Evolutionary conservation across 2,329 filamentous ascomycete genomes (phyloP), one percentile per base, ranked within the genome.

Genomic region (Helotiales sp.): DNA sequence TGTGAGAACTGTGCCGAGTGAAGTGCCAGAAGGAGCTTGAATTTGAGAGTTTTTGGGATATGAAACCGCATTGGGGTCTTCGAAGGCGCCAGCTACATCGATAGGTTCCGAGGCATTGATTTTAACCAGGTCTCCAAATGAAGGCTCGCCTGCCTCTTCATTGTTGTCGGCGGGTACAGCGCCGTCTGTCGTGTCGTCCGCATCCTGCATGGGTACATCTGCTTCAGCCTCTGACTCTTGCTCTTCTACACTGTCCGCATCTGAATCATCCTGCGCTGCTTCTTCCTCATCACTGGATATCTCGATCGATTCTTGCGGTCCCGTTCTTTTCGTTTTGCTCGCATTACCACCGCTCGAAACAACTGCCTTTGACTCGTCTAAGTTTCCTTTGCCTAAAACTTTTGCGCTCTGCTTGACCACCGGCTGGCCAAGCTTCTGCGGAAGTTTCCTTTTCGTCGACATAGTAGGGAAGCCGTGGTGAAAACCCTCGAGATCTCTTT

Each of bases 1-100:
- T 13, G 92, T 87, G 59, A 99, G 86, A n/a, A 97, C 91, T 5
- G 91, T 96, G 48, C 90, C 89, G 51, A 99, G 84, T 6, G 93
- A 96, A 58, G 91, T 86, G 58, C 89, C 87, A 12, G 86, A 87
- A 12, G 88, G 89, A 19, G 67, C 55, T 53, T 68, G 65, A 46
- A 70, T 59, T 47, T 62, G 57, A 17, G 61, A 54, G 51, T 57
- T 55, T 53, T 63, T 62, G 29, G 66, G 65, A 50, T 67, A 67
- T n/a, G 64, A 49, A 3, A 67, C 52, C 22, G 62, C 48, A 31
- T 58, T 59, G 25, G 64, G 56, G 25, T 70, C 68, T 72, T 81
- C 74, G 68, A 84, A 78, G 69, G 86, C 77, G 47, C 84, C 80
- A 42, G 86, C 76, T 6, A 96, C 90, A 65, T 96, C 90, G 67